These are phyloP conservation scores for Penicillium sp. DNA, from an alignment of 2,329 filamentous ascomycete species.

Conservation along the genomic window DNA sequence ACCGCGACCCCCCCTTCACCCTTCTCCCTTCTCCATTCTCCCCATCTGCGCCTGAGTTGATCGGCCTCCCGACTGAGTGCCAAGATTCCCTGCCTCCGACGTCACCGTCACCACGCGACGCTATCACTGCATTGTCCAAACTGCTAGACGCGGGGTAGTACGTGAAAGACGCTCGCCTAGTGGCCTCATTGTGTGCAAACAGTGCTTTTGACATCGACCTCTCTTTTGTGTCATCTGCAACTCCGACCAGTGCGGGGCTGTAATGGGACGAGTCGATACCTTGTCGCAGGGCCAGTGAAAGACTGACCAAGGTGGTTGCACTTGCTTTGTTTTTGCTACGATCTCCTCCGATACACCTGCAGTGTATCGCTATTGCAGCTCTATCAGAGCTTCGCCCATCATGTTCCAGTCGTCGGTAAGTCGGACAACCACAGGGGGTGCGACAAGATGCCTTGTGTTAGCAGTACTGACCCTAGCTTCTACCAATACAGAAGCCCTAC, in stretches of 20 bases:
- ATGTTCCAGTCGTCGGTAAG: constrained; percentile 41
- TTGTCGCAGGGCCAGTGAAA: background rate
- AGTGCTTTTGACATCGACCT: too few species aligned
- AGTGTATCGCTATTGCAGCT: too few species aligned
- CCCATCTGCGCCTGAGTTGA: too few species aligned
- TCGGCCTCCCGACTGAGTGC: constrained; percentile 11
- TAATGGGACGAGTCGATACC: background rate
- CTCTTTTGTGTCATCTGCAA: background rate
- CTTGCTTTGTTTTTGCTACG: background rate
- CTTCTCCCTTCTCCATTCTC: too few species aligned
- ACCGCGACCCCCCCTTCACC: too few species aligned
- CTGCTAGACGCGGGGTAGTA: background rate
- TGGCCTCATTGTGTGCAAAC: background rate
- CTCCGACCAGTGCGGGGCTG: background rate
- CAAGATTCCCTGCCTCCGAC: constrained; percentile 20
- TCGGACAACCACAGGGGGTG: background rate
- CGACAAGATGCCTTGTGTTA: constrained; percentile 10
- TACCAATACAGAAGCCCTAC: constrained; percentile 67
- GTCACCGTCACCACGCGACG: constrained; percentile 16
- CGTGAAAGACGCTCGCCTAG: background rate
- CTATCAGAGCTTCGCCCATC: too few species aligned
- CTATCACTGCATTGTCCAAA: constrained; percentile 8
- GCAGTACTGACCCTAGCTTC: constrained; percentile 6
- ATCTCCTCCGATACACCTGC: background rate
- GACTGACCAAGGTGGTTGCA: background rate